Base-by-base conservation (phyloP, 2,329 filamentous ascomycete genomes). In the Thielaviopsis cerberus region DNA sequence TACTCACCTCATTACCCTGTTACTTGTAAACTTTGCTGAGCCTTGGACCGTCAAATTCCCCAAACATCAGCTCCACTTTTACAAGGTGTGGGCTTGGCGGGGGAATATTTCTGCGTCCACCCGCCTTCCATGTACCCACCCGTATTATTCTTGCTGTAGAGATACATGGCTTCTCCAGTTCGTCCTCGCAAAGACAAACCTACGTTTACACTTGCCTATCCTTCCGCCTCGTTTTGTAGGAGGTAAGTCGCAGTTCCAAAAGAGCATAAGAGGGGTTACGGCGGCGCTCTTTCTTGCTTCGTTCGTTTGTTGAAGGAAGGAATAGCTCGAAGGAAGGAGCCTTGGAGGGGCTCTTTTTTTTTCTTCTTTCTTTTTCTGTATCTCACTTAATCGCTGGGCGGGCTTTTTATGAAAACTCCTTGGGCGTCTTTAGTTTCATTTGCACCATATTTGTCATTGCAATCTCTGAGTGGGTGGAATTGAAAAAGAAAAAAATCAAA, bases 261-360 rank as follows among this genome's bases (percentile, higher is more conserved):
- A 13, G n/a, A 17, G 13, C 8, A 41, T 17, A 17, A n/a, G 34
- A 41, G 34, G 34, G 34, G 34, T n/a, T 41, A n/a, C n/a, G n/a
- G 34, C 34, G 34, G 34, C 48, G 34, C 41, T 24, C 48, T 55
- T 50, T 55, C 30, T 25, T 26, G 34, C 24, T 45, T 23, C 26
- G n/a, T 23, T 48, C 24, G 22, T 55, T 22, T n/a, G n/a, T n/a
- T n/a, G n/a, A 25, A 20, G 6, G 22, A 25, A 55, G 54, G 34
- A 55, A 55, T 27, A 24, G 26, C 54, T 23, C 23, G 54, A 55
- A 55, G 34, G 54, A 55, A 55, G 34, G 54, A 55, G 54, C 27
- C 41, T 55, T 55, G 34, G 54, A 55, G 54, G 34, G 54, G 34
- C 54, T 25, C 48, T 55, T n/a, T 41, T 41, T 41, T 41, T 41